Percentiles rank a stretch among this genome's conserved stretches.
phyloP scores from a whole-genome alignment of 148 eudicot species.

The Chenopodium berlandieri region DNA sequence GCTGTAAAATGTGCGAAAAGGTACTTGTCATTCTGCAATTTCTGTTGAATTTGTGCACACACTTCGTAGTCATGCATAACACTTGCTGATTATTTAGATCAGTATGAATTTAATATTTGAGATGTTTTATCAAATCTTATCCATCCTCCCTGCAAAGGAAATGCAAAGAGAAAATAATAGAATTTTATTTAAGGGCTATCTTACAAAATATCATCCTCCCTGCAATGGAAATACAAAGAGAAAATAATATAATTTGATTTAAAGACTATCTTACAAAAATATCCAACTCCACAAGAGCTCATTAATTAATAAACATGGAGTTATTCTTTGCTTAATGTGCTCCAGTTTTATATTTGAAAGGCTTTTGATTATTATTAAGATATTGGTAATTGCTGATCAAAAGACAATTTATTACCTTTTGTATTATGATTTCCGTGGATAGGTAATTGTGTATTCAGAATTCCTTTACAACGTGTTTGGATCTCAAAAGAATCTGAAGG shows the following conservation, averaged over 20 bases:
- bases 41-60: not conserved
- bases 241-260: not conserved
- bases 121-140: no score
- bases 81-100: not conserved
- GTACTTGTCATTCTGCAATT: conserved; percentile 34
- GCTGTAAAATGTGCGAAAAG: conserved; percentile 64
- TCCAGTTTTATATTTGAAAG: not conserved
- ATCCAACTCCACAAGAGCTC: not conserved
- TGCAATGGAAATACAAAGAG: not conserved
- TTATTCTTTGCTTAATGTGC: not conserved
- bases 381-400: not conserved
- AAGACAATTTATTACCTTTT: not conserved
- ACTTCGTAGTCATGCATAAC: not conserved
- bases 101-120: not conserved
- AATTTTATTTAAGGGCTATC: not conserved
- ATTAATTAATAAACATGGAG: not conserved
- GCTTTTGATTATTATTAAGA: not conserved
- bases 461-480: not conserved
- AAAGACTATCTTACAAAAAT: not conserved
- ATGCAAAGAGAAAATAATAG: not conserved
- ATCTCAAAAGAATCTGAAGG: not conserved
- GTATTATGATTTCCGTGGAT: not conserved
- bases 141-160: not conserved
- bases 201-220: not conserved
- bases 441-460: not conserved